Base-by-base conservation (phyloP, 106 monocot species). In the Triglochin maritima region DNA sequence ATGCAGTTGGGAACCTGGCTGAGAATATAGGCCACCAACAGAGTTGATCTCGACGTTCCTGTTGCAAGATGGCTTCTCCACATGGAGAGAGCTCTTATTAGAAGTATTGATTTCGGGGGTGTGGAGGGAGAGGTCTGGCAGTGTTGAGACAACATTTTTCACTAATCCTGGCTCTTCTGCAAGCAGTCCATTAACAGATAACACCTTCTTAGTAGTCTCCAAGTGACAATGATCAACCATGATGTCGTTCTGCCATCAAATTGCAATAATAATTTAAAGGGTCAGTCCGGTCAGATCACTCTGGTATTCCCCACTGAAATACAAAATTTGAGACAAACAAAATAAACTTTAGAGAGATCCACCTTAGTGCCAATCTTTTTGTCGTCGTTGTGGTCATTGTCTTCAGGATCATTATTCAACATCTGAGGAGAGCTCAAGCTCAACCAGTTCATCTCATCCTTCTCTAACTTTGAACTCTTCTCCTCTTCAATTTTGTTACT, bases 371-470 rank as follows among this genome's bases (percentile, higher is more conserved):
- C 15, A 60, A 63, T 2, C 2, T 1, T 46, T 5, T 14, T 63
- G 4, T 11, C 10, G 6, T 13, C 12, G 4, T 3, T 47, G 47
- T 63, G 6, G 47, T 17, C 15, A 50, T 3, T 41, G 51, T 53
- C 11, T 42, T 54, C 42, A 11, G 11, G 10, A 43, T 67, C 52
- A 54, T 17, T 54, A 9, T 41, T 67, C 51, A 42, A 53, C 8
- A 42, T 51, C 67, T 52, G 67, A 67, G 41, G 52, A 67, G 54
- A 67, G 47, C 42, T 53, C 52, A 67, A 67, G 47, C 42, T 53
- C 52, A 67, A 42, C 67, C 67, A 54, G 4, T 44, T 13, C 67
- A 54, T 67, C 29, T 67, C 43, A 64, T 64, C 64, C 16, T 64
- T 64, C 47, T 49, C 64, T 8, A 16, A 5, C n/a, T 10, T 44